Base-by-base conservation (phyloP, 148 eudicot species). In the Drosera capensis region DNA sequence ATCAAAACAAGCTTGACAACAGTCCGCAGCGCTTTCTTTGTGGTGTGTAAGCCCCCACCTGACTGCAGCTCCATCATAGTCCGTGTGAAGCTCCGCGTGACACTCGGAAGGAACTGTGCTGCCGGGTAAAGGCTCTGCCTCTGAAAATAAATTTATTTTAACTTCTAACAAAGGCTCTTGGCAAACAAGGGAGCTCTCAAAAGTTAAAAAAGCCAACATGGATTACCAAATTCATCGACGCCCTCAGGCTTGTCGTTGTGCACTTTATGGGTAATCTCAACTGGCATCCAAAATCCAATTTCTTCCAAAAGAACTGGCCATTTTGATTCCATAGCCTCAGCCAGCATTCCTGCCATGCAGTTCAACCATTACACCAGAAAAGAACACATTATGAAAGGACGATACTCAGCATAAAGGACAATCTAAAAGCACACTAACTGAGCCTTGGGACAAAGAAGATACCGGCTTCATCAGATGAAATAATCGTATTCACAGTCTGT, bases 1-100 rank as follows among this genome's bases (percentile, higher is more conserved):
- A 59, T 87, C 80, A 42, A 87, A 59, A 53, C 94, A 87, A 25
- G 96, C 85, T 72, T 74, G 78, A 47, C 96, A 82, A 64, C 96
- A 87, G 11, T 82, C 96, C n/a, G 73, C 73, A 7, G 96, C 96
- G 53, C 88, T 79, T 55, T 87, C 94, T 72, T 79, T 74, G 52
- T 60, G 88, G 58, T 82, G 80, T 18, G 94, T 87, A 5, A 87
- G 82, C 52, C 96, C 96, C 94, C 96, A 87, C 62, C 53, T 77
- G 39, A 87, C 88, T 13, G 96, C 94, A 44, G 50, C 68, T 39
- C 96, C 96, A 30, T 39, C 86, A 49, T 87, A 87, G 54, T 87
- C 96, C 13, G 85, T 63, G 40, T 87, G 94, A 49, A 60, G 78
- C 54, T 79, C 80, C 2, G 74, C 69, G 24, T 74, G 68, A 54